phyloP scores from a whole-genome alignment of 345 rosid species.

The Kernera saxatilis region DNA sequence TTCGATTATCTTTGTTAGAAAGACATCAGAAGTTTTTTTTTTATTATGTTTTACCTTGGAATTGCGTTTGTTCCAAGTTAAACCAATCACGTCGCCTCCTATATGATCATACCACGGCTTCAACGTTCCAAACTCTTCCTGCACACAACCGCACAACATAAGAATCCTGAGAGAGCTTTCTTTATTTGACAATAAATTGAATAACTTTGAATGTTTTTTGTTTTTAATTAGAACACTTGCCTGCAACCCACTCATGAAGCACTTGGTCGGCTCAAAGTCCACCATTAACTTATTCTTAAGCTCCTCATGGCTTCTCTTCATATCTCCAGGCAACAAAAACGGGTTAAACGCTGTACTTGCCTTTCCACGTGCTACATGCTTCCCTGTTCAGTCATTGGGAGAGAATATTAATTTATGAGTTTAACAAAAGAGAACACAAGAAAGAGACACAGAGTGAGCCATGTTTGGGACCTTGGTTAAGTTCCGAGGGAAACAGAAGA shows the following conservation, averaged over 20 bases:
- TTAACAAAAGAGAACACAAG: background rate
- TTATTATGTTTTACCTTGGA: conserved; percentile 70
- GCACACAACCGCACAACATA: conserved; percentile 16
- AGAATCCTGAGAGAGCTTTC: background rate
- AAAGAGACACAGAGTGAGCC: background rate
- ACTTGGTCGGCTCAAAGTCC: conserved; percentile 67
- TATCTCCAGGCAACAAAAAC: conserved; percentile 46
- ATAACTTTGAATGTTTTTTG: background rate
- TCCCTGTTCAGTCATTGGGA: conserved; percentile 43
- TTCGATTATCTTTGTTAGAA: background rate
- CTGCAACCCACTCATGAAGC: conserved; percentile 62
- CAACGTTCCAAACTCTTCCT: conserved; percentile 57
- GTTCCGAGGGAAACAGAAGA: conserved; percentile 70
- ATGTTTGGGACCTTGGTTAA: conserved; percentile 52
- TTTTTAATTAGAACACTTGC: conserved; percentile 33
- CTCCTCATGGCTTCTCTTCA: conserved; percentile 51
- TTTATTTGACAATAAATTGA: background rate
- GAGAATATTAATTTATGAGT: background rate
- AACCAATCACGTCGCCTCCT: conserved; percentile 81
- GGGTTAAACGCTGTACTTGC: conserved; percentile 62
- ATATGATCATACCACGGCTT: conserved; percentile 81
- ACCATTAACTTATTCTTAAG: conserved; percentile 57
- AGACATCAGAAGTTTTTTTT: background rate
- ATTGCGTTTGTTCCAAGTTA: conserved; percentile 60
- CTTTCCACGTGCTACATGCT: conserved; percentile 58